phyloP scores from a whole-genome alignment of 139 green algal genomes.

The Coccomyxa sp. region DNA sequence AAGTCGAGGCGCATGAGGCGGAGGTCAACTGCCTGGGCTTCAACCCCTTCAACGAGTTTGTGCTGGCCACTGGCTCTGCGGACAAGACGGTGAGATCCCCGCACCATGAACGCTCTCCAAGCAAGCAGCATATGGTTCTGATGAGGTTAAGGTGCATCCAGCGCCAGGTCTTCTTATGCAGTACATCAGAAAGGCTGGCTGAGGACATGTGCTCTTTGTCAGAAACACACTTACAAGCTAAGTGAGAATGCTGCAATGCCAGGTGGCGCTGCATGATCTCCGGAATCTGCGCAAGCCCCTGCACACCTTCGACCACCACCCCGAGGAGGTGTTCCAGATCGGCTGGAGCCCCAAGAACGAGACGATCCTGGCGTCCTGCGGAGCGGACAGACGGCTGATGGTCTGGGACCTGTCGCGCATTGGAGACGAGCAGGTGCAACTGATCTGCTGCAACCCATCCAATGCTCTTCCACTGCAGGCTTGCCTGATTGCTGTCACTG shows the following conservation, averaged over 20 bases:
- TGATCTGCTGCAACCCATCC: no score
- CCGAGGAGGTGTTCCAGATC: constrained; percentile 94
- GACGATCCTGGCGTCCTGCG: constrained; percentile 91
- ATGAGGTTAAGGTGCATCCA: no score
- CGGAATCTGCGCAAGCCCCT: constrained; percentile 83
- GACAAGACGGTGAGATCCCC: constrained; percentile 81
- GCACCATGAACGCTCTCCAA: no score
- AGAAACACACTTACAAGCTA: not conserved
- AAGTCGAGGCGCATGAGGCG: constrained; percentile 73
- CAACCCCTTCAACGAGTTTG: constrained; percentile 96
- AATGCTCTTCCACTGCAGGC: no score
- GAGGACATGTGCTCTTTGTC: no score
- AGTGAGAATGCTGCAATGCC: constrained; percentile 4
- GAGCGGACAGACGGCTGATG: constrained; percentile 93
- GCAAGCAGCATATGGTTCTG: no score
- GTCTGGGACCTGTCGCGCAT: constrained; percentile 97
- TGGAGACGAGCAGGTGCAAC: constrained; percentile 89
- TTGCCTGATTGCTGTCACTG: no score
- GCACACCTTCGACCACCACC: constrained; percentile 91
- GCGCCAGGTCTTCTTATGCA: no score
- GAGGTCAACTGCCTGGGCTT: constrained; percentile 99
- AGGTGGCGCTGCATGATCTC: constrained; percentile 90
- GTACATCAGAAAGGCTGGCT: no score
- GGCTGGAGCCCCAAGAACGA: constrained; percentile 94
- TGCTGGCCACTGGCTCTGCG: constrained; percentile 92